These are phyloP conservation scores for Metarhizium humberi DNA, from an alignment of 2,329 filamentous ascomycete genomes.

Conservation along the genomic window DNA sequence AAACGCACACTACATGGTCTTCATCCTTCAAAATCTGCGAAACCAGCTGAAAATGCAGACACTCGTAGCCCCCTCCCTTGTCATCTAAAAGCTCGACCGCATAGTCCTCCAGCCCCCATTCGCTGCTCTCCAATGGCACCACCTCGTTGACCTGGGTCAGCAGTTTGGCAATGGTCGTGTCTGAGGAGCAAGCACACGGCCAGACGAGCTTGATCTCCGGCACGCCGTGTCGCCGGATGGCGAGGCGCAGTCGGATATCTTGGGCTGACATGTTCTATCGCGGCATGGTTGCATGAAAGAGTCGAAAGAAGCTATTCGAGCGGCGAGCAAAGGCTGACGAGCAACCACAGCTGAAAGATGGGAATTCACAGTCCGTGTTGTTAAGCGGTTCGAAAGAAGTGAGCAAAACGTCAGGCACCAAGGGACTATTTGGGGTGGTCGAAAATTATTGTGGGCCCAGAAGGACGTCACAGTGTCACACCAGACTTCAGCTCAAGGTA, in stretches of 20 bases:
- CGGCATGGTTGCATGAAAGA: slow-evolving; percentile 12
- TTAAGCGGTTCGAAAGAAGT: neutral
- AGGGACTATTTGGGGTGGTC: neutral
- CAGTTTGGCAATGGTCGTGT: slow-evolving; percentile 65
- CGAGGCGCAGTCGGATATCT: slow-evolving; percentile 60
- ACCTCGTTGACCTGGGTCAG: slow-evolving; percentile 71
- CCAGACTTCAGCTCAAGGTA: neutral
- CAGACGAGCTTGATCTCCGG: slow-evolving; percentile 66
- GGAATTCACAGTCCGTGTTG: neutral
- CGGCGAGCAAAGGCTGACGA: neutral
- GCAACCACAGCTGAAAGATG: neutral
- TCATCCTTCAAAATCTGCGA: slow-evolving; percentile 66
- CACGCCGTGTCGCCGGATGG: slow-evolving; percentile 63
- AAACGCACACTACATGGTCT: slow-evolving; percentile 67
- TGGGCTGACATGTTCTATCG: slow-evolving; percentile 11
- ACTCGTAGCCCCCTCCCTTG: slow-evolving; percentile 63
- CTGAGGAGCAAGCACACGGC: slow-evolving; percentile 46
- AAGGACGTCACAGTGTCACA: neutral
- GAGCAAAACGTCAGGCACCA: neutral
- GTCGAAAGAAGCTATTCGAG: neutral
- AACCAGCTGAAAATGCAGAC: slow-evolving; percentile 73
- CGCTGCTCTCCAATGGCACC: slow-evolving; percentile 68
- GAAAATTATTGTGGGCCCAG: neutral
- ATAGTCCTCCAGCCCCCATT: slow-evolving; percentile 90
- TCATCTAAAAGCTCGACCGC: slow-evolving; percentile 59